These are phyloP conservation scores for Phytopythium oedochilum DNA, from an alignment of 352 stramenopile genomes.

Conservation along the genomic window DNA sequence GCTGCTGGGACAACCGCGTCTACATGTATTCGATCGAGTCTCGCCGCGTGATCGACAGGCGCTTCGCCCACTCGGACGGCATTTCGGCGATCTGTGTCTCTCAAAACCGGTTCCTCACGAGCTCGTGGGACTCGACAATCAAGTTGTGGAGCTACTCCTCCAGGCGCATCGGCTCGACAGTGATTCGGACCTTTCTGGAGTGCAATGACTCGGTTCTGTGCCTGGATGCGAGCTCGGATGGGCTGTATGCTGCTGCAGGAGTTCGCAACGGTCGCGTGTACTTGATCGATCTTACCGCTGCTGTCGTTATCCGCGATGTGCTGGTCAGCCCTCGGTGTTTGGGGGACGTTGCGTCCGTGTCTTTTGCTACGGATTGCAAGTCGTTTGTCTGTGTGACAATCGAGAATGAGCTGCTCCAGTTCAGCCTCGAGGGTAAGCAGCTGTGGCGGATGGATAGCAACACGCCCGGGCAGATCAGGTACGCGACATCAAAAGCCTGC, in stretches of 20 bases:
- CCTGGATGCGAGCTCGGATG: slow-evolving; percentile 57
- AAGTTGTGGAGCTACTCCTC: slow-evolving; percentile 74
- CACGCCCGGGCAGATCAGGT: slow-evolving; percentile 49
- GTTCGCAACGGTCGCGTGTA: slow-evolving; percentile 56
- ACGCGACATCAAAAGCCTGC: slow-evolving; percentile 3
- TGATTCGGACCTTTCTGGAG: slow-evolving; percentile 51
- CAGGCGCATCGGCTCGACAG: slow-evolving; percentile 37
- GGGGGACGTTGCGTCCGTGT: slow-evolving; percentile 46
- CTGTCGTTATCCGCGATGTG: slow-evolving; percentile 21
- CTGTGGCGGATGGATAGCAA: slow-evolving; percentile 47
- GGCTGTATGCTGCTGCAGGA: slow-evolving; percentile 38
- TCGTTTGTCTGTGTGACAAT: slow-evolving; percentile 67
- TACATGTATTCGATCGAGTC: slow-evolving; percentile 69
- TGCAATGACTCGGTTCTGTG: slow-evolving; percentile 65
- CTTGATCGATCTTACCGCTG: slow-evolving; percentile 33
- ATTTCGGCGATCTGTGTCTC: slow-evolving; percentile 67
- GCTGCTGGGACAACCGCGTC: slow-evolving; percentile 70
- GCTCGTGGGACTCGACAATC: slow-evolving; percentile 72
- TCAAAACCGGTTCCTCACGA: slow-evolving; percentile 56
- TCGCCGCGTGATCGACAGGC: slow-evolving; percentile 50
- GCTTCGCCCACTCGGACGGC: slow-evolving; percentile 59
- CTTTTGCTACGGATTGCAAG: slow-evolving; percentile 41
- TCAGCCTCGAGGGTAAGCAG: slow-evolving; percentile 40
- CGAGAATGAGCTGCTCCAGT: slow-evolving; percentile 63
- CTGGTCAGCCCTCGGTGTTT: slow-evolving; percentile 24